Conservation (phyloP, 176 grass and related monocot species). For the Miscanthus lutarioriparius region DNA sequence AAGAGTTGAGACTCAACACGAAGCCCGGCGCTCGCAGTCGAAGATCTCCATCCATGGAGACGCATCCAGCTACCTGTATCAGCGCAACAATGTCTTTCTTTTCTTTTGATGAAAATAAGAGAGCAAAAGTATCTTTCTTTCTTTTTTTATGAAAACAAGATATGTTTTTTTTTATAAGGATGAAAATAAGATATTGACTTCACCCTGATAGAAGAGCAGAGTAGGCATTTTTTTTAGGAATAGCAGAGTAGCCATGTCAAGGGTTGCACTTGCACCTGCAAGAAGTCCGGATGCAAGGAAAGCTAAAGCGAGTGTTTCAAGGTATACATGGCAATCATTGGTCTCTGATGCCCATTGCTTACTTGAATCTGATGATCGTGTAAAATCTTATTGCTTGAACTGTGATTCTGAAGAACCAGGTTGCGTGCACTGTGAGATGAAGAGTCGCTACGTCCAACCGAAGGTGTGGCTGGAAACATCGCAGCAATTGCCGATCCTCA, state of each 20-base stretch:
- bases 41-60: neutral
- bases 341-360: neutral
- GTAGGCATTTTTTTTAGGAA: neutral
- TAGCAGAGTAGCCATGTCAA: neutral
- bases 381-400: neutral
- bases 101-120: neutral
- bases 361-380: neutral
- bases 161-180: no score
- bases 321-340: neutral
- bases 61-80: neutral
- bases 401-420: constrained; percentile 20
- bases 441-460: neutral
- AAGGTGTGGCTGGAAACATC: neutral
- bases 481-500: neutral
- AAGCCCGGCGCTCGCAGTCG: constrained; percentile 1
- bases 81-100: neutral
- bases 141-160: neutral
- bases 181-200: neutral
- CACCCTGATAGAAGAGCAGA: neutral
- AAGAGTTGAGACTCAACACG: neutral
- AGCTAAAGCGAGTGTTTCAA: constrained; percentile 43
- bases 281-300: constrained; percentile 36
- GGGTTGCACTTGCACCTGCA: constrained; percentile 38
- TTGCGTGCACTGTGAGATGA: constrained; percentile 23
- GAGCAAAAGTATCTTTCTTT: no score